Percentiles rank a stretch among this genome's conserved stretches.
Conservation (phyloP, 2,329 filamentous ascomycete species). For the Alternaria dauci region DNA sequence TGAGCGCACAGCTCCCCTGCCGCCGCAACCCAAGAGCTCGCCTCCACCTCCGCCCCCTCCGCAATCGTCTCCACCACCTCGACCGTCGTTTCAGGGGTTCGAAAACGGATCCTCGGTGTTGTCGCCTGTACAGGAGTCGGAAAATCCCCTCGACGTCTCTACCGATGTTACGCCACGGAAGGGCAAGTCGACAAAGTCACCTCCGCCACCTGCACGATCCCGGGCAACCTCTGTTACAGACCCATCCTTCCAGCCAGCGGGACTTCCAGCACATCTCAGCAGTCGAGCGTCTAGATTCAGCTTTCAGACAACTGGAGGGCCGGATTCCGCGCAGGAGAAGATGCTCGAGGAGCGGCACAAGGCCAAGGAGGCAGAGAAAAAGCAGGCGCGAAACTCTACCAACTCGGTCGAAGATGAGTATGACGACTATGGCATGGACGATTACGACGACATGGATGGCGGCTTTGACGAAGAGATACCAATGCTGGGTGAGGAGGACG, state of each 20-base stretch:
- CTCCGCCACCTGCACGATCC: constrained; percentile 46
- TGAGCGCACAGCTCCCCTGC: constrained; percentile 26
- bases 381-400: constrained; percentile 46
- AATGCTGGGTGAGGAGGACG: constrained; percentile 54
- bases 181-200: constrained; percentile 48
- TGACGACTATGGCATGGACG: constrained; percentile 51
- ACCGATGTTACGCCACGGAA: constrained; percentile 41
- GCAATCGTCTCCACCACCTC: constrained; percentile 18
- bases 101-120: constrained; percentile 38
- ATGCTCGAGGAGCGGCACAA: constrained; percentile 76
- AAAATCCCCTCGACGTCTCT: constrained; percentile 35
- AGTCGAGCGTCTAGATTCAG: constrained; percentile 83
- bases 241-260: constrained; percentile 46
- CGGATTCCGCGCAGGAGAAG: constrained; percentile 71
- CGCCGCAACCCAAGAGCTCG: constrained; percentile 29
- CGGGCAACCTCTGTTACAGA: constrained; percentile 50
- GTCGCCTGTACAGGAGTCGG: constrained; percentile 47
- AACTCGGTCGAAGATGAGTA: constrained; percentile 50
- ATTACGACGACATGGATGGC: constrained; percentile 63
- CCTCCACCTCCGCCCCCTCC: constrained; percentile 14
- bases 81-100: constrained; percentile 27
- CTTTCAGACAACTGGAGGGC: constrained; percentile 79
- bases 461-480: constrained; percentile 73
- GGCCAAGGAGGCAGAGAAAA: constrained; percentile 69
- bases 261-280: constrained; percentile 55